Evolutionary conservation across 768 basidiomycete species (phyloP).

Genomic region (Cystofilobasidium ferigula): DNA sequence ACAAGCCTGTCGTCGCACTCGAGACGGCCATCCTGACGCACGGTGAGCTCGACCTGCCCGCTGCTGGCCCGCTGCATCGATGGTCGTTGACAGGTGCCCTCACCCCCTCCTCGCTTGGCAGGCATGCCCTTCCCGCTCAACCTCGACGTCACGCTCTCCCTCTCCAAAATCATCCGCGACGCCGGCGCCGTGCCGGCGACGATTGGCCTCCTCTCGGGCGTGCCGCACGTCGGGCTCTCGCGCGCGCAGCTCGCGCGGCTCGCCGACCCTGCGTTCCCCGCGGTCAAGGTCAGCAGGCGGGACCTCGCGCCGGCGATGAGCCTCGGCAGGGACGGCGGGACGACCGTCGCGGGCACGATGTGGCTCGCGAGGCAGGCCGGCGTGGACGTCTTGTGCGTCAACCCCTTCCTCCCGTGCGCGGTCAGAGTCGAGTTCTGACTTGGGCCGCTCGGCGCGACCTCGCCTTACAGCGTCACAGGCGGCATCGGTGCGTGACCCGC

Average conservation of each 20-base stretch:
- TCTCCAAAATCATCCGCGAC: constrained; percentile 62
- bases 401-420: not conserved
- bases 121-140: constrained; percentile 72
- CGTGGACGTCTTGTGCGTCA: constrained; percentile 54
- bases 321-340: constrained; percentile 54
- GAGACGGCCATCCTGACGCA: constrained; percentile 89
- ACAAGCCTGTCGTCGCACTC: constrained; percentile 69
- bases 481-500: constrained; percentile 47
- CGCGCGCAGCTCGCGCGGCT: constrained; percentile 55
- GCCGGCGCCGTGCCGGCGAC: constrained; percentile 80
- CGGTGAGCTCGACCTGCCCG: constrained; percentile 38
- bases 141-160: constrained; percentile 54
- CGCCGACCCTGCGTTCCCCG: constrained; percentile 45
- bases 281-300: constrained; percentile 35
- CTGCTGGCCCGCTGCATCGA: too few relatives aligned
- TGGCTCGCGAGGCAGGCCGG: constrained; percentile 52
- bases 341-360: constrained; percentile 34
- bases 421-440: constrained; percentile 47
- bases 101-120: not conserved
- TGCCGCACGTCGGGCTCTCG: constrained; percentile 66
- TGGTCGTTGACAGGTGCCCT: not conserved
- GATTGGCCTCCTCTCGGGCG: constrained; percentile 69
- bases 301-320: constrained; percentile 32
- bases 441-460: not conserved
- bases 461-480: constrained; percentile 53